phyloP scores from a whole-genome alignment of 495 filamentous ascomycete species.

The Penicillium verhagenii region DNA sequence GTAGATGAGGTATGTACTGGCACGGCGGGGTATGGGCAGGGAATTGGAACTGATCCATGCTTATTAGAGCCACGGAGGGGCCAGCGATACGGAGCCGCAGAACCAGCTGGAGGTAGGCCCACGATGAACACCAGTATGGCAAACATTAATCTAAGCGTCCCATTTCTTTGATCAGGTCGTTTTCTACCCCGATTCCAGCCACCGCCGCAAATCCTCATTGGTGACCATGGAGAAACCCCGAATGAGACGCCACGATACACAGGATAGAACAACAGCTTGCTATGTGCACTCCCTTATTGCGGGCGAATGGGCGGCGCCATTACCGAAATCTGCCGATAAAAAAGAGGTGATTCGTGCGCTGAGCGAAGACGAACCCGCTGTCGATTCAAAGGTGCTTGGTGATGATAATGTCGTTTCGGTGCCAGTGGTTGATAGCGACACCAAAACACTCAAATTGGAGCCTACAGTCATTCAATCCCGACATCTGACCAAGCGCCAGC shows the following conservation, averaged over 20 bases:
- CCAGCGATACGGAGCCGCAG: conserved; percentile 44
- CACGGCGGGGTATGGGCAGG: neutral
- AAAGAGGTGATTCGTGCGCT: conserved; percentile 28
- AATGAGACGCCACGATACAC: conserved; percentile 32
- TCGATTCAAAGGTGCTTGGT: conserved; percentile 14
- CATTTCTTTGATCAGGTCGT: conserved; percentile 55
- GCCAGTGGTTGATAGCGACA: conserved; percentile 23
- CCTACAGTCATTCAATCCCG: conserved; percentile 51
- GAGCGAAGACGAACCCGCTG: conserved; percentile 20
- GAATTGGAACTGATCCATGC: conserved; percentile 16
- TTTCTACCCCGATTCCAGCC: conserved; percentile 67
- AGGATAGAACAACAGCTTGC: conserved; percentile 63
- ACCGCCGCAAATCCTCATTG: conserved; percentile 83
- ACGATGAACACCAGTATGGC: neutral
- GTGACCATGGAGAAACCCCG: conserved; percentile 55
- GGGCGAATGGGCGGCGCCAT: conserved; percentile 37
- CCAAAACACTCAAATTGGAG: conserved; percentile 17
- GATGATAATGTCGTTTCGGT: conserved; percentile 20
- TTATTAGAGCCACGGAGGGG: conserved; percentile 33
- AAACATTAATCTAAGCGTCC: neutral
- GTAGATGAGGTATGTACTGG: conserved; percentile 23
- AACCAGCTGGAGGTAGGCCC: conserved; percentile 49
- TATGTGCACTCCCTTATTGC: conserved; percentile 83
- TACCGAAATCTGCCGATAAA: conserved; percentile 23
- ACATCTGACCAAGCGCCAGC: conserved; percentile 85